These are phyloP conservation scores for Inosperma sp. DNA, from an alignment of 768 basidiomycete genomes.

Conservation along the genomic window DNA sequence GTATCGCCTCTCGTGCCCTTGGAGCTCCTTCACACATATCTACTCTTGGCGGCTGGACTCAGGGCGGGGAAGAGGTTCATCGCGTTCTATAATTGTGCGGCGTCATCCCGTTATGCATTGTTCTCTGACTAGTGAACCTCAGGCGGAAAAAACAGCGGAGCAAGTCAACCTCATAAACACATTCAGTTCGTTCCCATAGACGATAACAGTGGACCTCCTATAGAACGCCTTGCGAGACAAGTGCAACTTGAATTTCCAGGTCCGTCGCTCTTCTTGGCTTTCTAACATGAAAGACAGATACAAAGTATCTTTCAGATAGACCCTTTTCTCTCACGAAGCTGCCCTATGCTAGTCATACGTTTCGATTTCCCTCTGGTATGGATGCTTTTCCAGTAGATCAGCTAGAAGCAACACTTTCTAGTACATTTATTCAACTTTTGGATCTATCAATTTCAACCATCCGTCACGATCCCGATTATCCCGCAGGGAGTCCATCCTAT, in stretches of 20 bases:
- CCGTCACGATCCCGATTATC: slow-evolving; percentile 61
- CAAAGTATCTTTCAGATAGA: slow-evolving; percentile 43
- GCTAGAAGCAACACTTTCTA: slow-evolving; percentile 49
- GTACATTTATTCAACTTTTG: slow-evolving; percentile 65
- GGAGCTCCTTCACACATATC: slow-evolving; percentile 75
- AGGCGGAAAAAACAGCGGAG: slow-evolving; percentile 79
- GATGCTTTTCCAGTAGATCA: slow-evolving; percentile 36
- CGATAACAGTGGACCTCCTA: slow-evolving; percentile 60
- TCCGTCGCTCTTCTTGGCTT: slow-evolving; percentile 21
- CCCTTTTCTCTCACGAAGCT: slow-evolving; percentile 66
- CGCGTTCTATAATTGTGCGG: slow-evolving; percentile 88
- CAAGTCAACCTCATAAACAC: slow-evolving; percentile 89
- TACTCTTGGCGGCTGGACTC: slow-evolving; percentile 65
- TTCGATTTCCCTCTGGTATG: slow-evolving; percentile 49
- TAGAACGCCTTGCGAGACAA: slow-evolving; percentile 63
- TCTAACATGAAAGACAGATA: background rate
- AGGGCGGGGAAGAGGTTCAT: slow-evolving; percentile 57
- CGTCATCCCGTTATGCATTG: background rate
- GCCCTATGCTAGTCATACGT: slow-evolving; percentile 79
- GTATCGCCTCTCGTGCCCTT: slow-evolving; percentile 72
- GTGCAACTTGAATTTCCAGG: slow-evolving; percentile 57
- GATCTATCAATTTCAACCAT: slow-evolving; percentile 74
- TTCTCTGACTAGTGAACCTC: background rate
- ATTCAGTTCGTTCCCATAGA: slow-evolving; percentile 76
- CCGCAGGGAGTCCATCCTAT: slow-evolving; percentile 66